Base-by-base conservation (phyloP, 202 grass and related monocot species). In the Bolboschoenoplectus hybrid region DNA sequence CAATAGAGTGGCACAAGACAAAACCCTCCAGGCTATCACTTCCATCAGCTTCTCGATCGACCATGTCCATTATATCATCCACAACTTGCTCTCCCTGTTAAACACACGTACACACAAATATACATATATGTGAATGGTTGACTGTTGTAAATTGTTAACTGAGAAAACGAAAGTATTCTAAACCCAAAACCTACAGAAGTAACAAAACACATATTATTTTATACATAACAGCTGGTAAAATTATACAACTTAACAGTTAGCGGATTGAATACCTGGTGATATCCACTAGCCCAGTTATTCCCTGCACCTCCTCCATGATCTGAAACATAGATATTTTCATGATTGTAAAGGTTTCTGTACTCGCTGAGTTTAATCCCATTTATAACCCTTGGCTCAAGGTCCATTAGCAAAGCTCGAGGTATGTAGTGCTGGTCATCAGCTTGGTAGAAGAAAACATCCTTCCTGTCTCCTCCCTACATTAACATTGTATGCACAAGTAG, bases 401-500 rank as follows among this genome's bases (percentile, higher is more conserved):
- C 96, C 90, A 98, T 91, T 73, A 98, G 89, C 85, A 98, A 87
- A 86, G 96, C 93, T 77, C 96, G 90, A 14, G 96, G 96, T 86
- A 98, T 98, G 80, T 96, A 98, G 83, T 98, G 96, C 66, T 98
- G 96, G 43, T 98, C 96, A 87, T 98, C 96, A 7, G 96, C 96
- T 88, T 98, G 96, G 87, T 98, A 98, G 84, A 98, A 98, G 88
- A 98, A 98, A 26, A 98, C 96, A 19, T 98, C 96, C 85, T 98
- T 98, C 91, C 96, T 96, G 70, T 98, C 96, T 51, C 96, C 96
- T 56, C 96, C 96, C 96, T 98, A 91, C 43, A 88, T 62, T 55
- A 45, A 52, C 26, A 72, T 64, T 56, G 16, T 79, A 55, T 58
- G 7, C 52, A 60, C 11, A 20, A 16, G 26, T 74, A 74, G 47